Evolutionary conservation across 2,329 filamentous ascomycete genomes (phyloP).

Genomic region (Trichoderma sp.): DNA sequence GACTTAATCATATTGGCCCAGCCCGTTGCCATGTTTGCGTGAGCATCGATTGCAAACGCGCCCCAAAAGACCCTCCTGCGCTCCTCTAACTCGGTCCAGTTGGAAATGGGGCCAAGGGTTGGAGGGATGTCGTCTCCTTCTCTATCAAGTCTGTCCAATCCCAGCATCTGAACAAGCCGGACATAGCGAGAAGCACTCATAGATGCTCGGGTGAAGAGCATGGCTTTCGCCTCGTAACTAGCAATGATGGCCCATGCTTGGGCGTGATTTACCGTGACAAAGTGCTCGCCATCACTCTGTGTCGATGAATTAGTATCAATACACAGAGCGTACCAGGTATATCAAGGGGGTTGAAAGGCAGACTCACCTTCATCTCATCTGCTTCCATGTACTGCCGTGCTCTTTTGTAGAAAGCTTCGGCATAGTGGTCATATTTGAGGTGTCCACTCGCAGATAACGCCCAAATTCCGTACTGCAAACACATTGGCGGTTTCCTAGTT

Average conservation of each 20-base stretch:
- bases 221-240: constrained; percentile 77
- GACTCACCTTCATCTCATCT: constrained; percentile 72
- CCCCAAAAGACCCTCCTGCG: constrained; percentile 84
- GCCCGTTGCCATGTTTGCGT: constrained; percentile 83
- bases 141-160: constrained; percentile 74
- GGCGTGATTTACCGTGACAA: constrained; percentile 74
- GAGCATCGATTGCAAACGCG: constrained; percentile 76
- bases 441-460: constrained; percentile 69
- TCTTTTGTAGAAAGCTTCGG: constrained; percentile 77
- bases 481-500: constrained; percentile 75
- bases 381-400: constrained; percentile 78
- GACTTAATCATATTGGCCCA: constrained; percentile 83
- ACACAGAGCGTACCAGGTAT: background rate
- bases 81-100: constrained; percentile 77
- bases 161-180: constrained; percentile 78
- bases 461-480: constrained; percentile 85
- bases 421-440: constrained; percentile 68
- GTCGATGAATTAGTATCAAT: background rate
- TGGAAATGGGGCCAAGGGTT: constrained; percentile 66
- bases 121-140: constrained; percentile 65
- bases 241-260: constrained; percentile 76
- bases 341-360: background rate
- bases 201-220: constrained; percentile 83
- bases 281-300: constrained; percentile 70
- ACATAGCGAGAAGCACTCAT: constrained; percentile 72